Percentiles rank a stretch among this genome's conserved stretches.
phyloP scores from a whole-genome alignment of 768 basidiomycete species.

The Fistulinella prunicolor region DNA sequence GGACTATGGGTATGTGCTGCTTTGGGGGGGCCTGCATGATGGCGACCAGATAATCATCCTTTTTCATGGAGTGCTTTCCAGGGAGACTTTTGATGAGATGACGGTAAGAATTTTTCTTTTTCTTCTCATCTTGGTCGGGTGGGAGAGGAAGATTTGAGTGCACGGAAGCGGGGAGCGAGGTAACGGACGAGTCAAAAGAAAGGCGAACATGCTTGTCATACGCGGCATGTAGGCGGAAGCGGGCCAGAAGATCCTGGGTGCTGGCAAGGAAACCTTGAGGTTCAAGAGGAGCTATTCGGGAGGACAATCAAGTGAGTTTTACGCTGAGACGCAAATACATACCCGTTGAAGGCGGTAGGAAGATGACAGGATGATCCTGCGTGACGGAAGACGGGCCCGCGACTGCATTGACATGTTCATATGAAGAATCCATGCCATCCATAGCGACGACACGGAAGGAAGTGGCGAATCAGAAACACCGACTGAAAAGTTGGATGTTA shows the following conservation, averaged over 20 bases:
- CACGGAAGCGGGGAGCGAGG: conserved; percentile 29
- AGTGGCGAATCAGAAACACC: conserved; percentile 26
- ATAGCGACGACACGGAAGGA: conserved; percentile 22
- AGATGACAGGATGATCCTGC: conserved; percentile 22
- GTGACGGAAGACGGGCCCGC: conserved; percentile 55
- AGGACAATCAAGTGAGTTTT: conserved; percentile 14
- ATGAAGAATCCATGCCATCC: conserved; percentile 26
- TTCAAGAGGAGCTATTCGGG: conserved; percentile 30
- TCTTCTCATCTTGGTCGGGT: conserved; percentile 55
- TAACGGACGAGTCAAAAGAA: conserved; percentile 25
- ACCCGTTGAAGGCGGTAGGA: conserved; percentile 35
- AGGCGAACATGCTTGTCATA: conserved; percentile 82
- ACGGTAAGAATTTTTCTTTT: conserved; percentile 74
- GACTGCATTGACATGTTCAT: conserved; percentile 48
- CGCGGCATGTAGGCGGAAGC: conserved; percentile 67
- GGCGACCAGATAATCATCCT: conserved; percentile 65
- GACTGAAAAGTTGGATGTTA: conserved; percentile 5
- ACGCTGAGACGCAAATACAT: conserved; percentile 12
- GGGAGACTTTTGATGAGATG: conserved; percentile 75
- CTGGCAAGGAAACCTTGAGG: conserved; percentile 52
- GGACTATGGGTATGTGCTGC: conserved; percentile 58
- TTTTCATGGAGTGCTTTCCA: conserved; percentile 80
- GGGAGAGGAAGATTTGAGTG: conserved; percentile 45
- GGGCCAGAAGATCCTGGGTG: conserved; percentile 75
- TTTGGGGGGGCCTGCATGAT: conserved; percentile 71